A percentile compares a stretch with the other conserved stretches of the same genome.
Conservation (phyloP, 2,329 filamentous ascomycete genomes). For the Aureobasidium sp. region DNA sequence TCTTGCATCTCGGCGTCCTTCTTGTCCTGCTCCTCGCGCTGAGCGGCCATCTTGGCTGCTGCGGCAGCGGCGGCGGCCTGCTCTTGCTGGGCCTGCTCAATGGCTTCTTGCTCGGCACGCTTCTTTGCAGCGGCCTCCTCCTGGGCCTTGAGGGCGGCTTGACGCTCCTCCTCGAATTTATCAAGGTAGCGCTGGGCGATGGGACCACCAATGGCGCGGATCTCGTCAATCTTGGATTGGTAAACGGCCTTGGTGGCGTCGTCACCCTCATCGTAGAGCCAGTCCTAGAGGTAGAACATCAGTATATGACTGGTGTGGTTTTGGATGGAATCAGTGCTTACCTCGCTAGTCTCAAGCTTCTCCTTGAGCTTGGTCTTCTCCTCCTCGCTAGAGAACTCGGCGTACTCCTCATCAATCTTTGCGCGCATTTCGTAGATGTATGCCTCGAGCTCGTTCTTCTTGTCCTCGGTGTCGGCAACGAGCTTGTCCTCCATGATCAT, state of each 20-base stretch:
- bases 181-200: conserved; percentile 94
- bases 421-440: conserved; percentile 95
- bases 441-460: conserved; percentile 99
- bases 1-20: conserved; percentile 44
- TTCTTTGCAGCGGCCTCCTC: conserved; percentile 60
- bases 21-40: conserved; percentile 48
- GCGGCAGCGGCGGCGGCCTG: conserved; percentile 45
- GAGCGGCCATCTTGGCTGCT: conserved; percentile 38
- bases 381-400: conserved; percentile 81
- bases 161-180: conserved; percentile 81
- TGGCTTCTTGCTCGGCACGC: conserved; percentile 61
- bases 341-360: conserved; percentile 80
- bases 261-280: conserved; percentile 96
- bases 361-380: conserved; percentile 82
- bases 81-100: conserved; percentile 68
- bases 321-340: conserved; percentile 37
- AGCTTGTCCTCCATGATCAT: conserved; percentile 99
- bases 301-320: conserved; percentile 9
- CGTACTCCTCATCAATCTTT: conserved; percentile 88
- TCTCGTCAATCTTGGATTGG: conserved; percentile 90
- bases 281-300: conserved; percentile 59
- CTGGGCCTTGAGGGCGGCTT: conserved; percentile 58
- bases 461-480: conserved; percentile 94
- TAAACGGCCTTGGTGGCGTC: conserved; percentile 92
- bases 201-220: conserved; percentile 81